A percentile compares a stretch with the other conserved stretches of the same genome.
Evolutionary conservation across 176 grass and related monocot species (phyloP).

Genomic region (Cenchrus americanus): DNA sequence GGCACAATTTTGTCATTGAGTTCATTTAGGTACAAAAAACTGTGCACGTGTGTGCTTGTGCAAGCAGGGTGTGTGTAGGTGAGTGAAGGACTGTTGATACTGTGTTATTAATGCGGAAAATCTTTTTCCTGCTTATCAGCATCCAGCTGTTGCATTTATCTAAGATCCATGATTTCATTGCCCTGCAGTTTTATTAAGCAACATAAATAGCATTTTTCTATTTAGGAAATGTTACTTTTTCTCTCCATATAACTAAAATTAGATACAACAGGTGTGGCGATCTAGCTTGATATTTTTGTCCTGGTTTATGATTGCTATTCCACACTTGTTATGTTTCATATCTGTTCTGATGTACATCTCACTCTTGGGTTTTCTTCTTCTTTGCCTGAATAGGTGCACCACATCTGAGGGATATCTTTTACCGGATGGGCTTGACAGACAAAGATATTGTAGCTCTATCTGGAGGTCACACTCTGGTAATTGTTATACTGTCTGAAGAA

Average conservation of each 20-base stretch:
- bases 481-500: constrained; percentile 7
- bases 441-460: constrained; percentile 96
- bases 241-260: constrained; percentile 15
- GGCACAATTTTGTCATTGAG: neutral
- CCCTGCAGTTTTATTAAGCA: neutral
- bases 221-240: neutral
- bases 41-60: neutral
- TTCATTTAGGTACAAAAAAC: neutral
- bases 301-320: neutral
- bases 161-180: neutral
- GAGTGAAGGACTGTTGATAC: neutral
- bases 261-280: neutral
- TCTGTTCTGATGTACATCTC: constrained; percentile 2
- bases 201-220: neutral
- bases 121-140: neutral
- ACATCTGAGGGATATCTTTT: constrained; percentile 91
- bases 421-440: constrained; percentile 88
- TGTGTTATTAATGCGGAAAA: neutral
- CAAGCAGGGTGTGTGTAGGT: neutral
- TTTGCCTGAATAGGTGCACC: constrained; percentile 51
- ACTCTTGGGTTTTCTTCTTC: neutral
- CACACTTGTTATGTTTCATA: neutral
- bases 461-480: constrained; percentile 88
- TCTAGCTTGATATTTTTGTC: constrained; percentile 3
- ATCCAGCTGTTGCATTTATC: neutral